Base-by-base conservation (phyloP, 345 rosid genomes). In the Brassica cretica region DNA sequence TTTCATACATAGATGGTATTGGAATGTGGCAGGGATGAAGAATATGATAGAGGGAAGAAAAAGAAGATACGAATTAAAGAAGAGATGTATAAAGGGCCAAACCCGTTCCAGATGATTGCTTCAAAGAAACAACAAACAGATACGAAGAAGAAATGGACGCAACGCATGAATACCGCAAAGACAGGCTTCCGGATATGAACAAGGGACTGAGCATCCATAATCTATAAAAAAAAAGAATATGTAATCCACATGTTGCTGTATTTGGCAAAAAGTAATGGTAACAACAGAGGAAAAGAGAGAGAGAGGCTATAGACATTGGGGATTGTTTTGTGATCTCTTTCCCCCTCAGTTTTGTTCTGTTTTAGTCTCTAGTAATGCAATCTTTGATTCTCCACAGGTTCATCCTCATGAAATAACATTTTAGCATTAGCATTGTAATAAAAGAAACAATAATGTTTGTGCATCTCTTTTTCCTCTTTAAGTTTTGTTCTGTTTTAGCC, bases 1-100 rank as follows among this genome's bases (percentile, higher is more conserved):
- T 14, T 51, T 51, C 1, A 51, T 3, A n/a, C 33, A 24, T 16
- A 6, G 25, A 58, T 75, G 68, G 69, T 58, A 60, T 49, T 59
- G 66, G 73, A 71, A 19, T 70, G 59, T 69, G 44, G 35, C 81
- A 95, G 99, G 97, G 99, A 95, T 70, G 97, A 90, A 76, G 97
- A 93, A 76, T 95, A 95, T 74, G 99, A 95, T 72, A 85, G 82
- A n/a, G 99, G 99, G 14, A 95, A 83, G 88, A 87, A 91, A 82
- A 95, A 90, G 90, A 95, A 95, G 84, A 68, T 90, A 56, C 86
- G 87, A 80, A 66, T 24, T 0, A 75, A 82, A 12, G 85, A 79
- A 76, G 87, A 82, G 27, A 37, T 65, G 46, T 85, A 87, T 64
- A 84, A 74, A 6, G 93, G 94, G 30, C 87, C 88, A 29, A 95